A percentile compares a stretch with the other conserved stretches of the same genome.
Conservation (phyloP, 305 asterid species). For the Rubia occidens region DNA sequence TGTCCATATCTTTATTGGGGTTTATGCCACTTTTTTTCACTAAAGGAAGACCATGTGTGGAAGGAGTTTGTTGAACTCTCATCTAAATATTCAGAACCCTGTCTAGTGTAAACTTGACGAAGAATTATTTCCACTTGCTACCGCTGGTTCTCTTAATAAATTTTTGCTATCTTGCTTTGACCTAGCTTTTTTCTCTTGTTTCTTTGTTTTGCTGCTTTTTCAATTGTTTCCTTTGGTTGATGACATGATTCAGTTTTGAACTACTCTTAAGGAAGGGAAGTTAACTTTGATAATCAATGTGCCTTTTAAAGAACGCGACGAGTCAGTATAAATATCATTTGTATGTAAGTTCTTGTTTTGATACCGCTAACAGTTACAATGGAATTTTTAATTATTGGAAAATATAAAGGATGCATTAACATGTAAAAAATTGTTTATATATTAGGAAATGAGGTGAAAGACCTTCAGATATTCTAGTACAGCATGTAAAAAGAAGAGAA, state of each 20-base stretch:
- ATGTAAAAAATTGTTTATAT: too few relatives aligned
- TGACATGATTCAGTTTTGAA: background rate
- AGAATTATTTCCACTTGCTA: too few relatives aligned
- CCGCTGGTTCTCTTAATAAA: too few relatives aligned
- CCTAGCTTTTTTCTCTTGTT: background rate
- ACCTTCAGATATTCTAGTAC: too few relatives aligned
- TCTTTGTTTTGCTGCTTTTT: background rate
- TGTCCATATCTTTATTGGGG: background rate
- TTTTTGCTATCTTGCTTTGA: too few relatives aligned
- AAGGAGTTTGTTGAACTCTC: background rate
- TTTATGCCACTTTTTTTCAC: background rate
- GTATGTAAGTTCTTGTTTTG: background rate
- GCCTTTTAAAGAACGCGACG: background rate
- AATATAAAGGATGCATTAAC: background rate
- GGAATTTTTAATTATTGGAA: too few relatives aligned
- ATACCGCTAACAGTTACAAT: background rate
- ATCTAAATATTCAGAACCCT: background rate
- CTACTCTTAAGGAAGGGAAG: background rate
- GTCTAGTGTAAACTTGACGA: background rate
- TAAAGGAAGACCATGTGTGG: background rate
- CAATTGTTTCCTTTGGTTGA: background rate
- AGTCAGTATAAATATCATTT: background rate
- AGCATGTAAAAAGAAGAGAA: background rate
- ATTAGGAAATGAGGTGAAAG: background rate
- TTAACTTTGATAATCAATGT: background rate